A percentile compares a stretch with the other conserved stretches of the same genome.
phyloP scores from a whole-genome alignment of 129 eudicot species.

The Glebionis coronaria region DNA sequence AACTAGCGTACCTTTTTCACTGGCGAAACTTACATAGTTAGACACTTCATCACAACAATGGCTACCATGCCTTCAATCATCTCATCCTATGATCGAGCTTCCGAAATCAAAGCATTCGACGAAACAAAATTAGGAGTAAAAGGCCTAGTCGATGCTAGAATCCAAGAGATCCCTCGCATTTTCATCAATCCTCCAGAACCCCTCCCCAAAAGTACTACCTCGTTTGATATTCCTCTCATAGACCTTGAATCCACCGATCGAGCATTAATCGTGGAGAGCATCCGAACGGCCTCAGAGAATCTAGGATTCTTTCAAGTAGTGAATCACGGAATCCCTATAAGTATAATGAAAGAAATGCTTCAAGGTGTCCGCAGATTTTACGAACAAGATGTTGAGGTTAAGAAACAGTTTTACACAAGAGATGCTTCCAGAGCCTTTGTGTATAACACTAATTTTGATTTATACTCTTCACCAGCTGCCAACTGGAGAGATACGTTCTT shows the following conservation, averaged over 20 bases:
- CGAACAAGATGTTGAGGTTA: conserved; percentile 27
- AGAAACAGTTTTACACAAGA: conserved; percentile 33
- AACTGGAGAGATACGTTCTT: conserved; percentile 26
- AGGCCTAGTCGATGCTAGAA: conserved; percentile 51
- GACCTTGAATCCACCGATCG: conserved; percentile 26
- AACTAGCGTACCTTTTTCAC: too few relatives aligned
- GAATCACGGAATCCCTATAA: conserved; percentile 50
- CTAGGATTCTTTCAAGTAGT: conserved; percentile 61
- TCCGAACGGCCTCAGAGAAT: conserved; percentile 30
- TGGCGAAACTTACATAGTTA: too few relatives aligned
- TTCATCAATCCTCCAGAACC: conserved; percentile 41
- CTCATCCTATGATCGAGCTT: conserved; percentile 25
- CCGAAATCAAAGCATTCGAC: conserved; percentile 46
- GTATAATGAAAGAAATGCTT: conserved; percentile 43
- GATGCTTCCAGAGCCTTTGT: conserved; percentile 28
- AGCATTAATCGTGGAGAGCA: conserved; percentile 21
- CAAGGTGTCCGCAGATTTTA: conserved; percentile 30
- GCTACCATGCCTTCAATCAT: background rate
- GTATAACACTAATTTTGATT: conserved; percentile 44
- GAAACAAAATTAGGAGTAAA: conserved; percentile 50
- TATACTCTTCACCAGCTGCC: conserved; percentile 12
- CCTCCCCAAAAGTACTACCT: conserved; percentile 19
- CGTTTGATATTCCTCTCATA: conserved; percentile 35
- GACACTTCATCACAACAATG: conserved; percentile 27
- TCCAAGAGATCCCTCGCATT: conserved; percentile 38